Evolutionary conservation across 2,329 filamentous ascomycete genomes (phyloP).

Genomic region (Sordariomycetes sp.): DNA sequence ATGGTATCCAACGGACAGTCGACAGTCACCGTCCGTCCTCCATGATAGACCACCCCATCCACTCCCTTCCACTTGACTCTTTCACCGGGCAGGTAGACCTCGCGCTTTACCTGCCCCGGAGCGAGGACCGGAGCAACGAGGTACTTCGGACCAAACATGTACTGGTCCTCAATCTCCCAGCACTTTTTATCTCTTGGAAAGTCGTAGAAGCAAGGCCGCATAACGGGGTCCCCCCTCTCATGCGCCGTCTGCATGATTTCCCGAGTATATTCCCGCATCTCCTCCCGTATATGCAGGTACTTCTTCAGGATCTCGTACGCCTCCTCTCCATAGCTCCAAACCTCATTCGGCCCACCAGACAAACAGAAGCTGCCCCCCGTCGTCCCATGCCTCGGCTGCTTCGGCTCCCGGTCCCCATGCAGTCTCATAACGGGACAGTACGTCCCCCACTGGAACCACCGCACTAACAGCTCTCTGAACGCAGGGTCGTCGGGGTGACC

Average conservation of each 20-base stretch:
- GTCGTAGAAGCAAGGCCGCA: slow-evolving; percentile 49
- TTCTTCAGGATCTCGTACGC: slow-evolving; percentile 46
- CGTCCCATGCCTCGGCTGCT: slow-evolving; percentile 17
- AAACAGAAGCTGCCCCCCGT: slow-evolving; percentile 25
- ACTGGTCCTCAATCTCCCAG: slow-evolving; percentile 48
- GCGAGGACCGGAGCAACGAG: slow-evolving; percentile 41
- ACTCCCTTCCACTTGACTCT: slow-evolving; percentile 10
- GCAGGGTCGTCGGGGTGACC: slow-evolving; percentile 38
- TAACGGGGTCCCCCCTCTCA: slow-evolving; percentile 44
- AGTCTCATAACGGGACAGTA: slow-evolving; percentile 56
- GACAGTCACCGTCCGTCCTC: slow-evolving; percentile 7
- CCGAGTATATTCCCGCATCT: slow-evolving; percentile 43
- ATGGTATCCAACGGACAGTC: slow-evolving; percentile 9
- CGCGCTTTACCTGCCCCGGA: slow-evolving; percentile 26
- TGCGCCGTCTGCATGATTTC: slow-evolving; percentile 46
- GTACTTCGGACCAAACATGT: slow-evolving; percentile 50
- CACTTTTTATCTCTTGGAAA: slow-evolving; percentile 39
- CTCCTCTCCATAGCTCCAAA: slow-evolving; percentile 52
- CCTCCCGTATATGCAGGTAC: slow-evolving; percentile 45
- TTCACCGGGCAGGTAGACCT: slow-evolving; percentile 36
- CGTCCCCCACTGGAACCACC: slow-evolving; percentile 59
- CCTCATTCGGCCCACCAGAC: slow-evolving; percentile 44
- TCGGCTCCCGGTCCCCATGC: slow-evolving; percentile 52
- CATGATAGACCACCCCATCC: slow-evolving; percentile 5
- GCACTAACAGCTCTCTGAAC: slow-evolving; percentile 49